Conservation (phyloP, 352 stramenopile species). For the Phytophthora megakarya region DNA sequence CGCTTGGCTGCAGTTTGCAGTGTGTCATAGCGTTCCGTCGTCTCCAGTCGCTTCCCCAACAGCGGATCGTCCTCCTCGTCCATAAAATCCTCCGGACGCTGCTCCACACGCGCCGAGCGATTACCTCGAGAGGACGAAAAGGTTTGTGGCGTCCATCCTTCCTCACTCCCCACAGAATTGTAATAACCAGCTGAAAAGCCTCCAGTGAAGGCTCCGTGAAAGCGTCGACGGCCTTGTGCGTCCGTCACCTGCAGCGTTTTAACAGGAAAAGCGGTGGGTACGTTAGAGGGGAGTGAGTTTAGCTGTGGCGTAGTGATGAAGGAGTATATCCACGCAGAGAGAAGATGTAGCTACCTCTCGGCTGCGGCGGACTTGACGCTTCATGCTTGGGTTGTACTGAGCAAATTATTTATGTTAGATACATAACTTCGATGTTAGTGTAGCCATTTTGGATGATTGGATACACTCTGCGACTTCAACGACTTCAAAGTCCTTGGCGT, state of each 20-base stretch:
- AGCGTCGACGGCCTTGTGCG: slow-evolving; percentile 74
- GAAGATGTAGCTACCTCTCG: slow-evolving; percentile 51
- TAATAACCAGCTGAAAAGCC: slow-evolving; percentile 94
- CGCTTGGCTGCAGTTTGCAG: slow-evolving; percentile 44
- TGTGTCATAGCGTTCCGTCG: slow-evolving; percentile 66
- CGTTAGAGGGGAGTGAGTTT: neutral
- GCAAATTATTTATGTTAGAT: slow-evolving; percentile 2
- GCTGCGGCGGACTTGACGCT: slow-evolving; percentile 59
- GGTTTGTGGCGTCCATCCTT: slow-evolving; percentile 86
- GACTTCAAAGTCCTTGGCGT: no score
- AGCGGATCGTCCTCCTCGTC: slow-evolving; percentile 93
- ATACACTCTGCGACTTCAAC: neutral
- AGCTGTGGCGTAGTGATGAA: neutral
- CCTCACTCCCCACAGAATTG: slow-evolving; percentile 91
- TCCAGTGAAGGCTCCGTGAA: slow-evolving; percentile 94
- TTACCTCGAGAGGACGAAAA: slow-evolving; percentile 82
- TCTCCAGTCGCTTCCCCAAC: slow-evolving; percentile 79
- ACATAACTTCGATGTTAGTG: slow-evolving; percentile 1
- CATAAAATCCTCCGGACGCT: slow-evolving; percentile 93
- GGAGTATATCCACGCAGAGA: no score
- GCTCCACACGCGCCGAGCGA: slow-evolving; percentile 43
- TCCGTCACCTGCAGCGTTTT: slow-evolving; percentile 59
- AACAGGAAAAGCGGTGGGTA: neutral
- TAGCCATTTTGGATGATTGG: slow-evolving; percentile 8
- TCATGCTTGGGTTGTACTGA: slow-evolving; percentile 38